A percentile compares a stretch with the other conserved stretches of the same genome.
Evolutionary conservation across 805 yeast genomes (phyloP).

Genomic region (Blastobotrys robertii): DNA sequence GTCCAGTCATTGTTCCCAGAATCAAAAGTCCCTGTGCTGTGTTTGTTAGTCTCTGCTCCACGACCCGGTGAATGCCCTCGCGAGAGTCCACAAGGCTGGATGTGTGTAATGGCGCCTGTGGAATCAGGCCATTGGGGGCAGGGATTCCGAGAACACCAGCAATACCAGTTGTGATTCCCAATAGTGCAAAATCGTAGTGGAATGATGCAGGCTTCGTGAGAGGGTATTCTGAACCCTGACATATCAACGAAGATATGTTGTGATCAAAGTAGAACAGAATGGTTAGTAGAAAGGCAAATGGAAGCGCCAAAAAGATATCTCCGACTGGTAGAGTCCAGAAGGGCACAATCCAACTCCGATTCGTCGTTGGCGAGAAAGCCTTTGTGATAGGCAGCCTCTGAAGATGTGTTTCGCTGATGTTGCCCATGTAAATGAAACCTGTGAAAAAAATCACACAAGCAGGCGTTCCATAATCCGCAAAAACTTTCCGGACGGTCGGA

Average conservation of each 20-base stretch:
- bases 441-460: constrained; percentile 78
- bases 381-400: constrained; percentile 57
- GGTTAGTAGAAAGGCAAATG: constrained; percentile 82
- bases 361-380: constrained; percentile 64
- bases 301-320: constrained; percentile 80
- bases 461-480: constrained; percentile 84
- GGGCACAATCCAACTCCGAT: constrained; percentile 65
- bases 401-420: constrained; percentile 49
- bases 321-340: constrained; percentile 68
- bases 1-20: constrained; percentile 82
- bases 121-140: constrained; percentile 92
- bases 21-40: constrained; percentile 76
- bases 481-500: constrained; percentile 48
- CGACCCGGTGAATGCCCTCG: constrained; percentile 42
- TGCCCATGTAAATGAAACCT: constrained; percentile 89
- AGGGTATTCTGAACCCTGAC: constrained; percentile 76
- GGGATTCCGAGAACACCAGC: constrained; percentile 87
- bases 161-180: constrained; percentile 81
- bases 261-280: constrained; percentile 89
- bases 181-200: constrained; percentile 81
- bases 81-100: constrained; percentile 33
- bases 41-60: constrained; percentile 85
- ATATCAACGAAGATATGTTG: constrained; percentile 86
- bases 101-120: constrained; percentile 95
- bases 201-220: constrained; percentile 79